A percentile compares a stretch with the other conserved stretches of the same genome.
Evolutionary conservation across 441 rosid genomes (phyloP).

Genomic region (Gossypium aridum): DNA sequence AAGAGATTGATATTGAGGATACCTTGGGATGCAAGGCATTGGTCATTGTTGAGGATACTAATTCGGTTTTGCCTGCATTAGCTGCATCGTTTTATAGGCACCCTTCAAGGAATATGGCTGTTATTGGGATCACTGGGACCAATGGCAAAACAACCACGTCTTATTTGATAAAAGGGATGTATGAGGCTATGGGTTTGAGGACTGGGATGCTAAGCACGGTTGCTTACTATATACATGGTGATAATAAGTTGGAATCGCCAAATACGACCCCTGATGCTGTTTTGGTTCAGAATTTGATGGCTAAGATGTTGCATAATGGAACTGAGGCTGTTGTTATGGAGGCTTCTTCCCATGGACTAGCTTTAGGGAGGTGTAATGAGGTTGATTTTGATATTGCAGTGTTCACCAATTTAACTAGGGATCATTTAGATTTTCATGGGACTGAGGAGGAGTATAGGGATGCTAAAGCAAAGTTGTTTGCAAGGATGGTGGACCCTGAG

Average conservation of each 20-base stretch:
- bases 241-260: constrained; percentile 56
- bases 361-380: constrained; percentile 65
- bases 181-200: constrained; percentile 86
- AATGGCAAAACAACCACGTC: constrained; percentile 73
- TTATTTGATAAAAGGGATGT: constrained; percentile 72
- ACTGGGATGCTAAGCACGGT: constrained; percentile 81
- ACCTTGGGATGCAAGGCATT: constrained; percentile 82
- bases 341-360: constrained; percentile 68
- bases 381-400: constrained; percentile 90
- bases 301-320: constrained; percentile 89
- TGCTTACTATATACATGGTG: constrained; percentile 67
- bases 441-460: constrained; percentile 76
- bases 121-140: constrained; percentile 77
- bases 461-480: constrained; percentile 76
- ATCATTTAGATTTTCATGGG: constrained; percentile 50
- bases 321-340: constrained; percentile 88
- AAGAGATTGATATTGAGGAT: constrained; percentile 81
- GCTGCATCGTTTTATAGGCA: constrained; percentile 73
- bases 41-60: constrained; percentile 86
- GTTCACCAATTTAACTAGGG: constrained; percentile 67
- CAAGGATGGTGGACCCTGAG: constrained; percentile 83
- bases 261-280: constrained; percentile 63
- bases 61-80: constrained; percentile 64
- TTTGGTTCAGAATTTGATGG: constrained; percentile 87
- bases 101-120: constrained; percentile 75